Evolutionary conservation across 2,329 filamentous ascomycete species (phyloP).

Genomic region (Pyricularia pennisetigena): DNA sequence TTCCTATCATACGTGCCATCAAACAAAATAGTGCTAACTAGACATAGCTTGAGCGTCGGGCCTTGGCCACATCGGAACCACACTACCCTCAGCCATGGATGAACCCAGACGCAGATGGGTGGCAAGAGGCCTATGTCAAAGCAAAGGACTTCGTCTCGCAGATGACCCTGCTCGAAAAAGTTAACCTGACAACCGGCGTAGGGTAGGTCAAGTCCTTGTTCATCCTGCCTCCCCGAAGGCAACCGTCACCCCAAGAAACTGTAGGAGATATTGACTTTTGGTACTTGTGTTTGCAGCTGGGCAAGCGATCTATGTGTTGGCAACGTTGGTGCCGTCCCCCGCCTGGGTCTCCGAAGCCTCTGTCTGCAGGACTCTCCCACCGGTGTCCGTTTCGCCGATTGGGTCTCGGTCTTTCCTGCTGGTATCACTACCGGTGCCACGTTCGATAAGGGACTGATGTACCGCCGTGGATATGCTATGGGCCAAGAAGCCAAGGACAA

Average conservation of each 20-base stretch:
- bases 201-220: slow-evolving; percentile 44
- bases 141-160: slow-evolving; percentile 74
- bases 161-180: slow-evolving; percentile 78
- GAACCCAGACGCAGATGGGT: slow-evolving; percentile 59
- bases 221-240: not conserved
- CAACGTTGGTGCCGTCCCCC: slow-evolving; percentile 59
- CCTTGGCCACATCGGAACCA: slow-evolving; percentile 38
- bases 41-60: slow-evolving; percentile 13
- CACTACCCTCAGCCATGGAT: slow-evolving; percentile 85
- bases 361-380: slow-evolving; percentile 83
- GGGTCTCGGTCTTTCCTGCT: slow-evolving; percentile 70
- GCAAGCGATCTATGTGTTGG: slow-evolving; percentile 66
- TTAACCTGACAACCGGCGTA: slow-evolving; percentile 87
- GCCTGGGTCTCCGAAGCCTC: slow-evolving; percentile 60
- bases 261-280: not conserved
- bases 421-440: slow-evolving; percentile 76
- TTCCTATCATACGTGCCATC: not conserved
- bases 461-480: slow-evolving; percentile 61
- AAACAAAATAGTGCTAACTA: slow-evolving; percentile 11
- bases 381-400: slow-evolving; percentile 69
- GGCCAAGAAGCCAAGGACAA: slow-evolving; percentile 62
- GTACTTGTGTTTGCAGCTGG: slow-evolving; percentile 36
- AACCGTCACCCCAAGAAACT: not conserved
- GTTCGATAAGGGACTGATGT: slow-evolving; percentile 66
- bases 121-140: slow-evolving; percentile 66